Base-by-base conservation (phyloP, 805 yeast species). In the Yamadazyma sp. region DNA sequence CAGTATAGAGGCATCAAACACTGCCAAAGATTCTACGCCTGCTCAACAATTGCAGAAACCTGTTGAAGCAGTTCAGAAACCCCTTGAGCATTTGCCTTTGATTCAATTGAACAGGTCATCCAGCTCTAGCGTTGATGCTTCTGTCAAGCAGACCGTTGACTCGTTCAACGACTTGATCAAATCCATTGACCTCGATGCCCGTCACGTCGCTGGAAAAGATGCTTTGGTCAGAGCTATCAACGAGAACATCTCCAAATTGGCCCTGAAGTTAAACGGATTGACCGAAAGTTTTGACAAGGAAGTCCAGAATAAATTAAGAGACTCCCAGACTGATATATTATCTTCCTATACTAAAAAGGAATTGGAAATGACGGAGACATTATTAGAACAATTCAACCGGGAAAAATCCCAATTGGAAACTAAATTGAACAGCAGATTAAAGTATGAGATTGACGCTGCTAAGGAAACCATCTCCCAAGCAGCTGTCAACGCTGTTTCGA, bases 401-500 rank as follows among this genome's bases (percentile, higher is more conserved):
- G 84, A 81, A 50, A 80, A 84, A 53, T 53, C 68, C 33, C 73
- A 73, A 40, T 69, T 87, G 49, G 82, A 82, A 46, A 57, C 65
- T 32, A 78, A 79, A 48, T 82, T 81, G 55, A 68, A 76, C 43
- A 60, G 67, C 31, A 75, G 80, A 47, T 67, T 91, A 47, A 56
- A 61, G 14, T 62, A 68, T 12, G 96, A 89, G 60, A 69, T 89
- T 37, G 77, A 76, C 47, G 80, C 84, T 24, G 75, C 88, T 41
- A 78, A 76, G 55, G 69, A 77, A 48, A 77, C 80, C 9, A 71
- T 90, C 35, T 62, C 78, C 29, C 71, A 79, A 31, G 84, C 86
- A 46, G 90, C 89, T 13, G 80, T 80, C 42, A 89, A 87, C 61
- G 80, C 81, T 38, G 73, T 87, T 20, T 67, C 79, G 7, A 70